Evolutionary conservation across 768 basidiomycete species (phyloP).

Genomic region (Pholiota conissans): DNA sequence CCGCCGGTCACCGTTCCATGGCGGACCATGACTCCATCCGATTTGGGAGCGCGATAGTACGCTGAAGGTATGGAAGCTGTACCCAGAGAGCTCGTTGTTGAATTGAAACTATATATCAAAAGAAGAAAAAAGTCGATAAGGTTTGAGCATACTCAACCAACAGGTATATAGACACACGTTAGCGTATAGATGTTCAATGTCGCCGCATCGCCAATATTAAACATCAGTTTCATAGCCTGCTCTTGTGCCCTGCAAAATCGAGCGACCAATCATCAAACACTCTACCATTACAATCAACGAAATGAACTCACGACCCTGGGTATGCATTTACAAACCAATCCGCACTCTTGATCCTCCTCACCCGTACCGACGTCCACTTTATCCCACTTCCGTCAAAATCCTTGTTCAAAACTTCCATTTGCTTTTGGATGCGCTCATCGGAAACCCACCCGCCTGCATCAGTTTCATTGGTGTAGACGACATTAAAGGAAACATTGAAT

Average conservation of each 20-base stretch:
- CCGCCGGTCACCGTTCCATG: background rate
- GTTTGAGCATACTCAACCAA: too few relatives aligned
- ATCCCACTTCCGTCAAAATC: conserved; percentile 23
- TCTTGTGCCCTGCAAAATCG: conserved; percentile 18
- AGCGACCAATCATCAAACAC: background rate
- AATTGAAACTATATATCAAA: conserved; percentile 23
- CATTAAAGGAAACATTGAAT: conserved; percentile 31
- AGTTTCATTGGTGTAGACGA: conserved; percentile 27
- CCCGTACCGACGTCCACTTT: conserved; percentile 31
- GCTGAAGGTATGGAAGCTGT: conserved; percentile 43
- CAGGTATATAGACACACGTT: conserved; percentile 8
- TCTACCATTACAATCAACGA: background rate
- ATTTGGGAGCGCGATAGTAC: conserved; percentile 29
- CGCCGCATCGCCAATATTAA: conserved; percentile 33
- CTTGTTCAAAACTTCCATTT: background rate
- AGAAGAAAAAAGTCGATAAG: background rate
- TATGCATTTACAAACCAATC: conserved; percentile 11
- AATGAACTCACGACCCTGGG: conserved; percentile 7
- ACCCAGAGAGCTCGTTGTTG: conserved; percentile 33
- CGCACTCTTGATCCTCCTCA: conserved; percentile 14
- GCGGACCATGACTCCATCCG: conserved; percentile 28
- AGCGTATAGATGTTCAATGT: conserved; percentile 43
- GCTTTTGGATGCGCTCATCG: background rate
- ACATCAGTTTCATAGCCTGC: conserved; percentile 34
- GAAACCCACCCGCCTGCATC: conserved; percentile 35